Percentiles rank a stretch among this genome's conserved stretches.
Conservation (phyloP, 2,329 filamentous ascomycete species). For the Hypoxylon sp. region DNA sequence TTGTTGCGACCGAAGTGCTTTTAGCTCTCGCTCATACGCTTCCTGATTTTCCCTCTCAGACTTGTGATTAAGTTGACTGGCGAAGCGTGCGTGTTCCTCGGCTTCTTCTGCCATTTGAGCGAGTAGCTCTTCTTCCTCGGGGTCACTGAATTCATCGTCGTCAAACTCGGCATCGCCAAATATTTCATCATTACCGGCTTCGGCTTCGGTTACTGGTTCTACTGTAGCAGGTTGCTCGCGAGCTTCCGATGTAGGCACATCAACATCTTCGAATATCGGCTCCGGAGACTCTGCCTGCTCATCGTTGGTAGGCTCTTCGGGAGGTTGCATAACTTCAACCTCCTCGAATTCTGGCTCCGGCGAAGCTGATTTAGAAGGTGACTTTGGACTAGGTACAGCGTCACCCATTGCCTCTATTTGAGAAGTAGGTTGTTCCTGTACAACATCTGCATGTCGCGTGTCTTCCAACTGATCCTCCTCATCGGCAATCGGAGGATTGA, state of each 20-base stretch:
- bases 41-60: constrained; percentile 77
- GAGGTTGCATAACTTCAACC: constrained; percentile 50
- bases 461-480: constrained; percentile 31
- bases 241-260: constrained; percentile 31
- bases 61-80: constrained; percentile 86
- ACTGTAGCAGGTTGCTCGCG: constrained; percentile 18
- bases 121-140: constrained; percentile 92
- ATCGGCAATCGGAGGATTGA: constrained; percentile 42
- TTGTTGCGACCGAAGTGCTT: constrained; percentile 90
- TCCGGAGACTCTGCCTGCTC: constrained; percentile 31
- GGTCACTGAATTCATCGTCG: constrained; percentile 82
- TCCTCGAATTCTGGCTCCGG: constrained; percentile 55
- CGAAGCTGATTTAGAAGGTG: constrained; percentile 42
- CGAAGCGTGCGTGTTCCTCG: constrained; percentile 94
- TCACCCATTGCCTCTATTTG: constrained; percentile 29
- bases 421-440: constrained; percentile 39
- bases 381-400: constrained; percentile 15
- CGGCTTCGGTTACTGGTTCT: constrained; percentile 27
- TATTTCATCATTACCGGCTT: constrained; percentile 57
- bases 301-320: constrained; percentile 42
- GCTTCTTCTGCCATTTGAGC: constrained; percentile 89
- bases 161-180: constrained; percentile 72
- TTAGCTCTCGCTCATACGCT: constrained; percentile 89
- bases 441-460: constrained; percentile 33
- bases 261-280: constrained; percentile 49